phyloP scores from a whole-genome alignment of 495 filamentous ascomycete species.

The Apodospora peruviana region DNA sequence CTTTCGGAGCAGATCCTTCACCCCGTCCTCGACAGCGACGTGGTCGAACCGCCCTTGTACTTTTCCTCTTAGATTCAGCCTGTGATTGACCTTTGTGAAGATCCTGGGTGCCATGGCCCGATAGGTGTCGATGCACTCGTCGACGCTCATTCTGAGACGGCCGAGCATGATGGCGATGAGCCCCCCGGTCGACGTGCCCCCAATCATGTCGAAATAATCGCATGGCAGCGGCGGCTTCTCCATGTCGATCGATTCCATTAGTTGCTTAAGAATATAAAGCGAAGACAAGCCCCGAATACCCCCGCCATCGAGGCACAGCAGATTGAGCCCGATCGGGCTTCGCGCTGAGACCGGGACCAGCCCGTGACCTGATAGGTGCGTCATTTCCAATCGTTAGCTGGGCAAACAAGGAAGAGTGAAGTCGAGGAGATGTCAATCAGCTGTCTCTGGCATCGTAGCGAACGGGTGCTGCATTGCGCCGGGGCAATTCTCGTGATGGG shows the following conservation, averaged over 20 bases:
- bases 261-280: constrained; percentile 40
- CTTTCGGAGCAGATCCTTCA: background rate
- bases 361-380: too few relatives aligned
- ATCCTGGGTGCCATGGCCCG: background rate
- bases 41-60: background rate
- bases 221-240: constrained; percentile 39
- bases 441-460: too few relatives aligned
- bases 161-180: constrained; percentile 14
- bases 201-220: constrained; percentile 28
- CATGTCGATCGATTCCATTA: constrained; percentile 39
- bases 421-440: too few relatives aligned
- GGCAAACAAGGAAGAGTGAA: too few relatives aligned
- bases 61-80: background rate
- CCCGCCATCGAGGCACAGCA: constrained; percentile 39
- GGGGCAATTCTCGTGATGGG: too few relatives aligned
- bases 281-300: constrained; percentile 48
- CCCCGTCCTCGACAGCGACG: background rate
- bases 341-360: too few relatives aligned
- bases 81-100: background rate
- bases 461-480: too few relatives aligned
- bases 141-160: constrained; percentile 1
- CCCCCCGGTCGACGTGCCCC: constrained; percentile 20
- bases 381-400: too few relatives aligned
- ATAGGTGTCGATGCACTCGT: constrained; percentile 3
- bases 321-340: background rate